Percentiles rank a stretch among this genome's conserved stretches.
phyloP scores from a whole-genome alignment of 768 basidiomycete genomes.

The Lactarius sanguifluus region DNA sequence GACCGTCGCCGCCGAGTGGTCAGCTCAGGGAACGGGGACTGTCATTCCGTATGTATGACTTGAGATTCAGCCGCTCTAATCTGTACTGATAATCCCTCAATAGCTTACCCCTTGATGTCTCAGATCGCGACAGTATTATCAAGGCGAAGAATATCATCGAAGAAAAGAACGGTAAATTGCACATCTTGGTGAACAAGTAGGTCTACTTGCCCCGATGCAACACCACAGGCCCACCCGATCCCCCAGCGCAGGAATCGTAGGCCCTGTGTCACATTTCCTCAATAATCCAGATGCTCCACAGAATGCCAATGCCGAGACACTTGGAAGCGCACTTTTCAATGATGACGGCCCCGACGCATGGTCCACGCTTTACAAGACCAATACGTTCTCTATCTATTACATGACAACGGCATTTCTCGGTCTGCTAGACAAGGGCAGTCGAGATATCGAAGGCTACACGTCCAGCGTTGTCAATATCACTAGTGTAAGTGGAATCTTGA shows the following conservation, averaged over 20 bases:
- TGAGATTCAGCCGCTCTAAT: not conserved
- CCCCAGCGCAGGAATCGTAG: constrained; percentile 70
- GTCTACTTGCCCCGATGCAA: constrained; percentile 28
- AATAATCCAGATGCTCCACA: constrained; percentile 55
- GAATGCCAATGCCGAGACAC: constrained; percentile 58
- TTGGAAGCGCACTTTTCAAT: constrained; percentile 69
- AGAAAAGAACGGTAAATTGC: constrained; percentile 64
- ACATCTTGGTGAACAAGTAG: constrained; percentile 83
- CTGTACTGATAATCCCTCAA: not conserved
- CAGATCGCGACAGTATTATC: constrained; percentile 64
- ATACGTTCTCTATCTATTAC: constrained; percentile 77
- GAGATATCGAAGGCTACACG: constrained; percentile 55
- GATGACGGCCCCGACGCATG: constrained; percentile 64
- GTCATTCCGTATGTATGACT: constrained; percentile 55
- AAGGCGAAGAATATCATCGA: constrained; percentile 53
- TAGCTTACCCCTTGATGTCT: constrained; percentile 71
- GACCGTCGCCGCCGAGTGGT: constrained; percentile 48
- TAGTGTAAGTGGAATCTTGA: constrained; percentile 70
- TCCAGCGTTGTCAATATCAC: constrained; percentile 76
- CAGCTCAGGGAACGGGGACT: constrained; percentile 43
- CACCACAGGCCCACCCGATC: constrained; percentile 1
- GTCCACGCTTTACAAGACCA: constrained; percentile 60
- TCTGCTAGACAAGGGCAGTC: constrained; percentile 68
- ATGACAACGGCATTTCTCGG: constrained; percentile 75
- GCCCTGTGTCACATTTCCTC: constrained; percentile 61